These are phyloP conservation scores for Austroboletus novae-zelandiae DNA, from an alignment of 1,284 basidiomycete species.

Conservation along the genomic window DNA sequence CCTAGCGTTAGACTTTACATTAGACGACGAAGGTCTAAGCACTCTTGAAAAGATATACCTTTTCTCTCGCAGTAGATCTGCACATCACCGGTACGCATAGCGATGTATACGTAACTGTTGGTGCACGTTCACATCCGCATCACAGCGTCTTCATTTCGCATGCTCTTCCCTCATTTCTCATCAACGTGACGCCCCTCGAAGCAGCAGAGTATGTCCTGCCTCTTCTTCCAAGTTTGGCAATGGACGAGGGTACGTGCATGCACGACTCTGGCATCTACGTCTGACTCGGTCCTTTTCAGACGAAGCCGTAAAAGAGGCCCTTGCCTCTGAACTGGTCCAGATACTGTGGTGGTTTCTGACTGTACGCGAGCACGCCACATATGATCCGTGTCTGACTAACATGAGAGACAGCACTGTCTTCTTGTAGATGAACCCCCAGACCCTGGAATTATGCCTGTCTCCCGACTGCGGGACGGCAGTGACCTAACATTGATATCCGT, in stretches of 20 bases:
- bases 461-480: slow-evolving; percentile 15
- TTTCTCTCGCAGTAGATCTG: slow-evolving; percentile 82
- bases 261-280: slow-evolving; percentile 3
- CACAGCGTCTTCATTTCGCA: slow-evolving; percentile 77
- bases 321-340: slow-evolving; percentile 78
- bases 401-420: slow-evolving; percentile 48
- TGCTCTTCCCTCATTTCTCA: slow-evolving; percentile 71
- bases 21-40: slow-evolving; percentile 76
- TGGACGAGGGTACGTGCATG: slow-evolving; percentile 72
- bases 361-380: slow-evolving; percentile 28
- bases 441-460: slow-evolving; percentile 12
- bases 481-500: slow-evolving; percentile 63
- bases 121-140: slow-evolving; percentile 5
- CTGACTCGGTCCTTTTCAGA: slow-evolving; percentile 48
- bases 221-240: slow-evolving; percentile 81
- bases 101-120: slow-evolving; percentile 1
- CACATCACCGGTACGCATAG: slow-evolving; percentile 63
- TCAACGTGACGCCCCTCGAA: slow-evolving; percentile 80
- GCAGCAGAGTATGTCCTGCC: slow-evolving; percentile 95
- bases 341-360: slow-evolving; percentile 97
- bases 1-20: slow-evolving; percentile 47
- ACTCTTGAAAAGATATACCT: slow-evolving; percentile 94
- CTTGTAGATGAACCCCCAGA: slow-evolving; percentile 47
- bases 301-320: slow-evolving; percentile 88
- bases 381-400: slow-evolving; percentile 13